Base-by-base conservation (phyloP, 2,329 filamentous ascomycete species). In the Botryotinia convoluta region DNA sequence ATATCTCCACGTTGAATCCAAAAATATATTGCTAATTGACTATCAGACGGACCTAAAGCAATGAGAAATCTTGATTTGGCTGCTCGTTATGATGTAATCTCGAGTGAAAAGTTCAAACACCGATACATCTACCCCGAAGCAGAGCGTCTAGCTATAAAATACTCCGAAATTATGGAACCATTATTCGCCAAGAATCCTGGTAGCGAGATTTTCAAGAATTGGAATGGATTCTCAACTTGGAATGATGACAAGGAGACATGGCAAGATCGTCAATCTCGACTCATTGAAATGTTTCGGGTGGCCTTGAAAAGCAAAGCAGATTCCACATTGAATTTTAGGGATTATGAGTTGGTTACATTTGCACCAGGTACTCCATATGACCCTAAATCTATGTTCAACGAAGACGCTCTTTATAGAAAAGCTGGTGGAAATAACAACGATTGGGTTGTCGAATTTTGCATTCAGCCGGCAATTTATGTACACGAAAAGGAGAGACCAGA, bases 271-370 rank as follows among this genome's bases (percentile, higher is more conserved):
- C 48, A 71, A 60, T 26, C 39, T 32, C 64, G 63, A 39, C 61
- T 76, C 4, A 44, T 62, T 26, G n/a, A 69, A 6, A 54, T 75
- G 42, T 76, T 77, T 44, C 29, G 37, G n/a, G 12, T 20, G 8
- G 72, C 75, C 26, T 64, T 77, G 10, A 70, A 8, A 54, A 64
- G 60, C 10, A 76, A 76, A 65, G 74, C 73, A 32, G 71, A 75
- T 32, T 74, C 74, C 4, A 67, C 72, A n/a, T 59, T 77, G 8
- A 76, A 75, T 45, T 54, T 75, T 22, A 72, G 74, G 35, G 71
- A 74, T 54, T 77, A 77, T 64, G 73, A 77, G 57, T 73, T 74
- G 59, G 69, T 74, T 5, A 44, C 68, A 3, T 74, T 72, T 57
- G 22, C 54, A 29, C 74, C 70, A n/a, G 74, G 71, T 16, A 75